Evolutionary conservation across 2,329 filamentous ascomycete genomes (phyloP), one percentile per base, ranked within the genome.

Genomic region (Ustilaginoidea virens): DNA sequence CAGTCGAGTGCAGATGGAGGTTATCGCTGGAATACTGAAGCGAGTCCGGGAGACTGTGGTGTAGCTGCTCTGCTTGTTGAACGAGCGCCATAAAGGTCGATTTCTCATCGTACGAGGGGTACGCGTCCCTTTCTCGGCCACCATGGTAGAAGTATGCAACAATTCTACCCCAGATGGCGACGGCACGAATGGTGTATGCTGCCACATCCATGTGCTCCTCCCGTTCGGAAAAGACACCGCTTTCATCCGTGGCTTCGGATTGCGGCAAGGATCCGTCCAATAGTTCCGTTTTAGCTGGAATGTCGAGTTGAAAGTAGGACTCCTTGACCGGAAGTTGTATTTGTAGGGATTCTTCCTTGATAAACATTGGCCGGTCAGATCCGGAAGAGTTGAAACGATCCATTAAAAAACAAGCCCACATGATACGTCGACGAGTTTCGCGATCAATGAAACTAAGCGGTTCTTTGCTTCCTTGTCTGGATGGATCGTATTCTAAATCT

Each of bases 331-430:
- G 90, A 15, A 98, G 58, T 38, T 90, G 87, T 11, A 94, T 82
- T 40, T 83, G 77, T 36, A 96, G 69, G 31, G 81, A 82, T 39
- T 90, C 81, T 49, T 94, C 85, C 39, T 81, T 78, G 31, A 93
- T 78, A 41, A 94, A 93, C 30, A 83, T 81, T 13, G 90, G 90
- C 21, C 87, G 69, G 44, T 94, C 86, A 3, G 83, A 92, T 2
- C 90, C 87, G 1, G 86, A 94, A 0, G 87, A 94, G 53, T 92
- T 94, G 60, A 94, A 94, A 1, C 87, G 74, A 49, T 98, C 90
- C 86, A 96, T 94, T 32, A 94, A 54, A 45, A 93, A 93, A 48
- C 87, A 96, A 9, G 86, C 81, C 90, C 90, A 98, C 87, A 98
- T 96, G 3, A 85, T 90, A 32, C 90, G 71, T 40, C 90, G 65